Evolutionary conservation across 306 rosid genomes (phyloP).

Genomic region (Castanea crenata): DNA sequence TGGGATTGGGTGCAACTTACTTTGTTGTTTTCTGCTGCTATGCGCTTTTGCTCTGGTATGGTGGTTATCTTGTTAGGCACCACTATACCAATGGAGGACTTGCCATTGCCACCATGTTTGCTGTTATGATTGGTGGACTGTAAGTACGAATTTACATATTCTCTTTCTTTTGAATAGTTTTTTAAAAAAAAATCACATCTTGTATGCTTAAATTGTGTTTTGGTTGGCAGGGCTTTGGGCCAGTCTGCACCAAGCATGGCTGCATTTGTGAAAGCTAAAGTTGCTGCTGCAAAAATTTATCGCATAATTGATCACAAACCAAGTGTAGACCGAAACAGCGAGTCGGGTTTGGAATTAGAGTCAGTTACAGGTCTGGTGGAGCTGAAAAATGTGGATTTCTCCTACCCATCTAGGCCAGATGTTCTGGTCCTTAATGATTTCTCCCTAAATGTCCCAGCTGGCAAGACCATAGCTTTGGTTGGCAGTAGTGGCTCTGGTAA

Average conservation of each 20-base stretch:
- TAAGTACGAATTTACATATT: slow-evolving; percentile 39
- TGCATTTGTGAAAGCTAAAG: slow-evolving; percentile 91
- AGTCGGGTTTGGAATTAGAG: slow-evolving; percentile 69
- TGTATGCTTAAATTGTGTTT: slow-evolving; percentile 6
- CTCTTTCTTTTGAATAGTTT: not conserved
- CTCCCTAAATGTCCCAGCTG: slow-evolving; percentile 80
- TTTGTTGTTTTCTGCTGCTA: slow-evolving; percentile 96
- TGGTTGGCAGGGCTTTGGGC: slow-evolving; percentile 72
- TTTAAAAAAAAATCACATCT: not conserved
- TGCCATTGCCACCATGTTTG: slow-evolving; percentile 97
- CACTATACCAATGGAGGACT: slow-evolving; percentile 94
- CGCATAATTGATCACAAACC: slow-evolving; percentile 93
- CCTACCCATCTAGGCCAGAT: slow-evolving; percentile 92
- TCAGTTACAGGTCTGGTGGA: slow-evolving; percentile 81
- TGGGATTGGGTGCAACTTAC: slow-evolving; percentile 96
- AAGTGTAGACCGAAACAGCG: slow-evolving; percentile 65
- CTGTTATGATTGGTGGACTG: slow-evolving; percentile 97
- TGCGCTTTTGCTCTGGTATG: slow-evolving; percentile 96
- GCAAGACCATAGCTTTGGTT: slow-evolving; percentile 93
- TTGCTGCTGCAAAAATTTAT: slow-evolving; percentile 85
- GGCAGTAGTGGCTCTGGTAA: slow-evolving; percentile 99
- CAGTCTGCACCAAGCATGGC: slow-evolving; percentile 97
- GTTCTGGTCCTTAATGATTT: slow-evolving; percentile 70
- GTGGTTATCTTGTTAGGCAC: slow-evolving; percentile 92
- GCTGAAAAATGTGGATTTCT: slow-evolving; percentile 76